These are phyloP conservation scores for Primulina eburnea DNA, from an alignment of 257 asterid species.

Conservation along the genomic window DNA sequence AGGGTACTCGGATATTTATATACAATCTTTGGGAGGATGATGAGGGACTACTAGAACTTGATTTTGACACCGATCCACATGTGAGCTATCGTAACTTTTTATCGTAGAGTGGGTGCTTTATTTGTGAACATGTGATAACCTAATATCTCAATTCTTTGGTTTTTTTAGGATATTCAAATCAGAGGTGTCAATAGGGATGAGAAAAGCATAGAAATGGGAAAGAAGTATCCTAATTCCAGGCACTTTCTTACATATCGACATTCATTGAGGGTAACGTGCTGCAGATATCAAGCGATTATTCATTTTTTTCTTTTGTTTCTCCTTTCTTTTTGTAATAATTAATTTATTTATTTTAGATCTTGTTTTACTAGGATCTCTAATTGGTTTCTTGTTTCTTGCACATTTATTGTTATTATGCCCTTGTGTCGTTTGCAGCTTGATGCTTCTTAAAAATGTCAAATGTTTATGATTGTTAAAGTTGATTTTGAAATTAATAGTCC, in stretches of 20 bases:
- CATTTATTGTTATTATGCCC: conserved; percentile 18
- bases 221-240: conserved; percentile 75
- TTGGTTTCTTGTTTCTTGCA: conserved; percentile 3
- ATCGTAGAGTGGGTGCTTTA: conserved; percentile 11
- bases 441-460: conserved; percentile 9
- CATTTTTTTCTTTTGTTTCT: conserved; percentile 9
- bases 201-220: conserved; percentile 85
- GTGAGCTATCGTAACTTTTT: conserved; percentile 38
- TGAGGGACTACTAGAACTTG: conserved; percentile 80
- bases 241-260: conserved; percentile 93
- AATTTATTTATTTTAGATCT: not conserved
- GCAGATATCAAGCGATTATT: conserved; percentile 18
- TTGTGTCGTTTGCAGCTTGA: not conserved
- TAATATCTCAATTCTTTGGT: conserved; percentile 9
- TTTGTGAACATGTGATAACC: conserved; percentile 18
- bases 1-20: conserved; percentile 77
- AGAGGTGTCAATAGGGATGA: conserved; percentile 96
- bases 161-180: conserved; percentile 83
- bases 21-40: conserved; percentile 99
- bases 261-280: conserved; percentile 72
- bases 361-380: conserved; percentile 1
- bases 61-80: conserved; percentile 74
- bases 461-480: not conserved
- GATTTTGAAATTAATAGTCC: not conserved
- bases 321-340: not conserved